Conservation (phyloP, 805 yeast genomes). For the Wickerhamiella shivajii region DNA sequence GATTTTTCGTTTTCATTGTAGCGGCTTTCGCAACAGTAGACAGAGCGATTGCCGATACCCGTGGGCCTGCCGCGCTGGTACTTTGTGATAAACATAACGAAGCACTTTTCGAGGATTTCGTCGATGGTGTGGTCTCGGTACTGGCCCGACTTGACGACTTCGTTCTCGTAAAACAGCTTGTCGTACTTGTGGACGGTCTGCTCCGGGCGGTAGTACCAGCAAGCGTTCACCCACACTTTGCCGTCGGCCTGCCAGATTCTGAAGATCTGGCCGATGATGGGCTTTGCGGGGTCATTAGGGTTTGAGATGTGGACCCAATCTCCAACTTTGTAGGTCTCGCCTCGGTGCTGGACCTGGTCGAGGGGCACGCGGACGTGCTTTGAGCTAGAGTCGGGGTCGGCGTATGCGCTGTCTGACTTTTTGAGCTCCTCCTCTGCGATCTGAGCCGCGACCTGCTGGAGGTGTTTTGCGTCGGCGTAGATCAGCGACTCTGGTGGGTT, state of each 20-base stretch:
- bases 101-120: slow-evolving; percentile 86
- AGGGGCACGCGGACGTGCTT: slow-evolving; percentile 65
- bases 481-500: slow-evolving; percentile 44
- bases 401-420: slow-evolving; percentile 69
- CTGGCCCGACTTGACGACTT: slow-evolving; percentile 93
- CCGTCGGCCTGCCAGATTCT: slow-evolving; percentile 81
- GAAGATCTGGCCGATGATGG: slow-evolving; percentile 88
- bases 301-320: slow-evolving; percentile 88
- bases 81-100: slow-evolving; percentile 85
- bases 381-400: slow-evolving; percentile 35
- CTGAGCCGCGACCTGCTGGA: slow-evolving; percentile 47
- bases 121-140: slow-evolving; percentile 84
- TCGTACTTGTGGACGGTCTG: slow-evolving; percentile 93
- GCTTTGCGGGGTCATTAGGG: slow-evolving; percentile 76
- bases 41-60: slow-evolving; percentile 47
- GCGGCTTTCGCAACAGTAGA: slow-evolving; percentile 88
- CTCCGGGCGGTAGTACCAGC: slow-evolving; percentile 97
- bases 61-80: slow-evolving; percentile 90
- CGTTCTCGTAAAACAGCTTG: slow-evolving; percentile 79
- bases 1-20: slow-evolving; percentile 82
- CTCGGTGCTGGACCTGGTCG: slow-evolving; percentile 57
- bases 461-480: slow-evolving; percentile 42
- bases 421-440: slow-evolving; percentile 52
- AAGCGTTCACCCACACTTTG: slow-evolving; percentile 75
- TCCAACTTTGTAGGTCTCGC: slow-evolving; percentile 67